These are phyloP conservation scores for Castanea sativa DNA, from an alignment of 306 rosid species.

Conservation along the genomic window DNA sequence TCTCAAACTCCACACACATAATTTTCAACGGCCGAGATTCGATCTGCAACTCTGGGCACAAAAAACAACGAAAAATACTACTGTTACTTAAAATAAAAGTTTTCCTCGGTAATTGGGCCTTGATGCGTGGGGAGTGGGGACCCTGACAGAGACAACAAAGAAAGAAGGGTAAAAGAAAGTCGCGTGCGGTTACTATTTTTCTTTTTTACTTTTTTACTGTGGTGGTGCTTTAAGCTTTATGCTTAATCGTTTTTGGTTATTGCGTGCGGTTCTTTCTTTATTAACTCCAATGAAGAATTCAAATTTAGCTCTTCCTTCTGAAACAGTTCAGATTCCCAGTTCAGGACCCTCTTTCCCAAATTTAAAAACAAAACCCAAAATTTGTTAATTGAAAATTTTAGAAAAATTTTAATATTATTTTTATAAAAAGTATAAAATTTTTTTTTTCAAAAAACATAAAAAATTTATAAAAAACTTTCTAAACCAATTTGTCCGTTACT, in stretches of 20 bases:
- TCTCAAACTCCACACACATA: not conserved
- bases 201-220: not conserved
- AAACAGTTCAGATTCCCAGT: constrained; percentile 34
- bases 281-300: not conserved
- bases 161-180: constrained; percentile 21
- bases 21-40: constrained; percentile 20
- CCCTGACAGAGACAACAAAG: constrained; percentile 19
- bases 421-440: too few relatives aligned
- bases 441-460: too few relatives aligned
- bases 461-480: too few relatives aligned
- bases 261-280: not conserved
- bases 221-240: not conserved
- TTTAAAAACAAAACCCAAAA: not conserved
- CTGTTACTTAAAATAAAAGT: not conserved
- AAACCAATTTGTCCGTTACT: too few relatives aligned
- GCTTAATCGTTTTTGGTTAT: not conserved
- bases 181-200: constrained; percentile 15
- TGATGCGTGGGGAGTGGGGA: not conserved
- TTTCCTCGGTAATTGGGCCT: not conserved
- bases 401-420: too few relatives aligned
- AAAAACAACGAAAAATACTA: not conserved
- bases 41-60: not conserved
- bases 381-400: too few relatives aligned
- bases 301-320: constrained; percentile 8
- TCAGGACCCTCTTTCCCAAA: constrained; percentile 22